Evolutionary conservation across 169 alveolate species (phyloP), one percentile per base, ranked within the genome.

Genomic region (Cryptosporidium felis): DNA sequence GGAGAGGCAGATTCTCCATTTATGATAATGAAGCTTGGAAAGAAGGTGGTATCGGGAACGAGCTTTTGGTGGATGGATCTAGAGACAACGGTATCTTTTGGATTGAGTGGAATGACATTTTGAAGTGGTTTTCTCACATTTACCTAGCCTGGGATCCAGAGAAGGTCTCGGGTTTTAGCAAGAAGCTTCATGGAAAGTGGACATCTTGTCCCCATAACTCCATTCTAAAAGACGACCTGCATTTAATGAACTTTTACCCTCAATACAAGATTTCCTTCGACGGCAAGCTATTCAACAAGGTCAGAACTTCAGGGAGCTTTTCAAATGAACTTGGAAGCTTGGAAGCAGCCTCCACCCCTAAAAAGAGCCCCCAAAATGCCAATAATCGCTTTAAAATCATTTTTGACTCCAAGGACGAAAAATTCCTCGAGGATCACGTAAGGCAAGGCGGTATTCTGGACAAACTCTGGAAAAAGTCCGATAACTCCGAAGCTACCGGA

Each of bases 81-180:
- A 30, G 45, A 30, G 97, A 94, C 82, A 91, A 90, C 67, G 97
- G 97, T 5, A 80, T 90, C 14, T 94, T 94, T 82, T 94, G 97
- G 97, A 94, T 94, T n/a, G 94, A 91, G 65, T 94, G 97, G 97
- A 82, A 60, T 42, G 96, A 92, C 65, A 95, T 94, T 16, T 66
- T 93, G 14, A 80, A 88, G 23, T 92, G 96, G 96, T 94, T 93
- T 62, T 93, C 96, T 12, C 96, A 94, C 79, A 81, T 94, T n/a
- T 94, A 94, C 89, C 81, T 94, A 46, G 92, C 95, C 40, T 93
- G 96, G 96, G 92, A 94, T 67, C 91, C 95, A 38, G 62, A 41
- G 28, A 80, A 46, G 28, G 42, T 53, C 32, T 21, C 67, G 5
- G 40, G 38, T 18, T 21, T 36, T 36, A 10, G 10, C 0, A 30